Conservation (phyloP, 805 yeast species). For the Cyberlindnera xylosilytica region DNA sequence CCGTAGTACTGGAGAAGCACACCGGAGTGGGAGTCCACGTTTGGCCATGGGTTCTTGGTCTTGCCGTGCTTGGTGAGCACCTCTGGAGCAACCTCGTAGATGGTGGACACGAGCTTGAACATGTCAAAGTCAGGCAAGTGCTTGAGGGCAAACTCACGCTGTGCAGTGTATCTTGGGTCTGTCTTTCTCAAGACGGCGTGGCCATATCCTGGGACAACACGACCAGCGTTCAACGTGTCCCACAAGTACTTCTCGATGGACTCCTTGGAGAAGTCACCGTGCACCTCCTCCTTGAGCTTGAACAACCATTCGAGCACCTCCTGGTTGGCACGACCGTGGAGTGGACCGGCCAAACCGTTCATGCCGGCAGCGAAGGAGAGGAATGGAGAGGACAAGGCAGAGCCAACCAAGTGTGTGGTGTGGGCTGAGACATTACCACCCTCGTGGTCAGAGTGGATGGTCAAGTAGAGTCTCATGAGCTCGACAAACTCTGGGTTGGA, state of each 20-base stretch:
- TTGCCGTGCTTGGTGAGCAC: conserved; percentile 82
- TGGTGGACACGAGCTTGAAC: conserved; percentile 73
- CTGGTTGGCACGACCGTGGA: conserved; percentile 86
- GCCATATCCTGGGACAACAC: conserved; percentile 88
- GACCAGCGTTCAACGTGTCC: conserved; percentile 76
- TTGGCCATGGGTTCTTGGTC: conserved; percentile 93
- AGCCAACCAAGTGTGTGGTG: conserved; percentile 82
- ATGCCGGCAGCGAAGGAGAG: conserved; percentile 78
- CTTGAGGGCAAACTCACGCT: conserved; percentile 73
- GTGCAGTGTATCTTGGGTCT: conserved; percentile 85
- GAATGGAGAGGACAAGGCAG: conserved; percentile 77
- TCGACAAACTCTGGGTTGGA: conserved; percentile 68
- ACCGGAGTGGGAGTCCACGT: conserved; percentile 87
- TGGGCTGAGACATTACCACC: conserved; percentile 90
- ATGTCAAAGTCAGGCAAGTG: conserved; percentile 77
- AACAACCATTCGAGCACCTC: conserved; percentile 81
- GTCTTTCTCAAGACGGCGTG: conserved; percentile 87
- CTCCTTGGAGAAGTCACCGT: conserved; percentile 65
- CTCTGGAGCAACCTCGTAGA: conserved; percentile 79
- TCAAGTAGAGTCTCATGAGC: conserved; percentile 74
- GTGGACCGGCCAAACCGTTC: conserved; percentile 84
- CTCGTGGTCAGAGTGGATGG: conserved; percentile 86
- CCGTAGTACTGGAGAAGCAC: conserved; percentile 84
- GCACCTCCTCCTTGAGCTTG: conserved; percentile 54
- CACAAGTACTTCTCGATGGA: conserved; percentile 74